Percentiles rank a stretch among this genome's conserved stretches.
Conservation (phyloP, 83 land plant species). For the Diphasiastrum complanatum region DNA sequence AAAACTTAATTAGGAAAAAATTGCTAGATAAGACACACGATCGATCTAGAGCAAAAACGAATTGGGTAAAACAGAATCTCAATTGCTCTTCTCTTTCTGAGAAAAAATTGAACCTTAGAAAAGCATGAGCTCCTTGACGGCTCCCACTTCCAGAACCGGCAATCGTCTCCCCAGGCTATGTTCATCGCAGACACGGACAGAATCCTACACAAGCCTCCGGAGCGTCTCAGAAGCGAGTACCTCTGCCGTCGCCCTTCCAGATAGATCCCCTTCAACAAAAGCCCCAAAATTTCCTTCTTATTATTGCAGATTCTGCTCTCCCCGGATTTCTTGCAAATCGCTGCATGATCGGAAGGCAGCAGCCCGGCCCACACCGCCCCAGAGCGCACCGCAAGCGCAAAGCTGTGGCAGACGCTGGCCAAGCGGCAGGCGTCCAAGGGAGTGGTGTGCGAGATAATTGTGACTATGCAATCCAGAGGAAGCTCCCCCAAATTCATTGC, state of each 20-base stretch:
- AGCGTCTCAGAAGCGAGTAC: conserved; percentile 20
- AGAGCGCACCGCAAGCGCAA: conserved; percentile 19
- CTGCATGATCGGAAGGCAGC: conserved; percentile 25
- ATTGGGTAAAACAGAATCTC: no score
- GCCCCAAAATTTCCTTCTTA: conserved; percentile 9
- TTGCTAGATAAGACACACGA: background rate
- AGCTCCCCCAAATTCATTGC: conserved; percentile 21
- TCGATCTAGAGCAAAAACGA: no score
- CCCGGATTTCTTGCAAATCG: background rate
- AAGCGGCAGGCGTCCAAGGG: conserved; percentile 28
- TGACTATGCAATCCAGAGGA: conserved; percentile 27
- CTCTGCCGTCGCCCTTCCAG: conserved; percentile 17
- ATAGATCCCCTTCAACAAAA: conserved; percentile 18
- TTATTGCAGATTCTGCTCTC: background rate
- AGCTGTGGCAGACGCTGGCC: conserved; percentile 24
- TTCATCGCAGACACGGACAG: conserved; percentile 32
- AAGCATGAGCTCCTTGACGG: conserved; percentile 30
- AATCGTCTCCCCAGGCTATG: conserved; percentile 32
- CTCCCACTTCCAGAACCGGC: conserved; percentile 33
- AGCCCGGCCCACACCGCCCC: conserved; percentile 22
- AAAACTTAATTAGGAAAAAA: no score
- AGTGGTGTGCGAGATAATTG: conserved; percentile 21
- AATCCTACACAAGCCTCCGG: conserved; percentile 33
- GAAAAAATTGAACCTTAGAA: conserved; percentile 14
- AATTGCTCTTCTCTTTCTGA: no score